Evolutionary conservation across 257 asterid species (phyloP).

Genomic region (Solanum ossicruentum): DNA sequence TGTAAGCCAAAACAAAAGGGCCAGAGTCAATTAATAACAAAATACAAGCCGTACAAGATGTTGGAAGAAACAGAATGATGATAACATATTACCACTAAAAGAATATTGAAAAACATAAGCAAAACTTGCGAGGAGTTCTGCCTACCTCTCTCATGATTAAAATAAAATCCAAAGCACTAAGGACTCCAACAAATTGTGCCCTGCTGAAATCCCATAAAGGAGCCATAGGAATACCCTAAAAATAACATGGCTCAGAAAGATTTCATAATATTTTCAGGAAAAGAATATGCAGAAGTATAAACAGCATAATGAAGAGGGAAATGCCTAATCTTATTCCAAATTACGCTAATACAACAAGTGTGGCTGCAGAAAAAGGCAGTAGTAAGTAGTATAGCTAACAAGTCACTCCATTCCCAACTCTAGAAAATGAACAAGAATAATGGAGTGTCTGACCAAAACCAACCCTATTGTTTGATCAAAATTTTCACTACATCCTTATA

Average conservation of each 20-base stretch:
- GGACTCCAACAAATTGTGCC: slow-evolving; percentile 77
- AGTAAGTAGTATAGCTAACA: background rate
- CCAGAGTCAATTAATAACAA: background rate
- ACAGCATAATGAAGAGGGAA: background rate
- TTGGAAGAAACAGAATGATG: background rate
- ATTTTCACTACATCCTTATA: background rate
- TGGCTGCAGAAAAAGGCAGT: background rate
- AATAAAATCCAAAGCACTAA: slow-evolving; percentile 81
- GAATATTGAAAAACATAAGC: background rate
- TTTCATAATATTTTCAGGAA: background rate
- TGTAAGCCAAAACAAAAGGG: background rate
- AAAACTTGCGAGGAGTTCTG: background rate
- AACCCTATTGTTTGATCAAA: background rate
- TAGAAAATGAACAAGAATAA: background rate
- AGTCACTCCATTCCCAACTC: background rate
- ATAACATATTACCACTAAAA: background rate
- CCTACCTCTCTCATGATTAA: slow-evolving; percentile 83
- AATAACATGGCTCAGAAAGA: slow-evolving; percentile 4
- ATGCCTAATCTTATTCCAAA: background rate
- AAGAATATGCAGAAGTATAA: background rate
- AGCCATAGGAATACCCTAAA: slow-evolving; percentile 75
- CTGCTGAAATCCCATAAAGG: slow-evolving; percentile 80
- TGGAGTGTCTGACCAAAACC: background rate
- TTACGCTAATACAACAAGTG: background rate
- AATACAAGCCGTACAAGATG: background rate